phyloP scores from a whole-genome alignment of 345 rosid species.

The Eucalyptus brandiana region DNA sequence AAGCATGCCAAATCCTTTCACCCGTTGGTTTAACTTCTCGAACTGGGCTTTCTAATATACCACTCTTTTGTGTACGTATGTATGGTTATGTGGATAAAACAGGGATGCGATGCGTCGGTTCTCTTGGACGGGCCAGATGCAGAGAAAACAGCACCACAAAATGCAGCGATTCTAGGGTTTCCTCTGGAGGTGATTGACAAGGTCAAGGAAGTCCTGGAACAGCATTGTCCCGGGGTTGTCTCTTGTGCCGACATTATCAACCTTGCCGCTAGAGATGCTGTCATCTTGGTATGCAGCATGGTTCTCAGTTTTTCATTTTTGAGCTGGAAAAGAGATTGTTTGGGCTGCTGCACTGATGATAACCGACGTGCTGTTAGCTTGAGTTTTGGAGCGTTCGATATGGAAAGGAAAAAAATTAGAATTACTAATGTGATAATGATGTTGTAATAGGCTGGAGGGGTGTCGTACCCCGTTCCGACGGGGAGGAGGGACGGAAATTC shows the following conservation, averaged over 20 bases:
- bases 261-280: slow-evolving; percentile 76
- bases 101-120: not conserved
- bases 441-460: slow-evolving; percentile 43
- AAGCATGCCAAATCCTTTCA: not conserved
- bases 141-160: not conserved
- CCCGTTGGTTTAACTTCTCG: not conserved
- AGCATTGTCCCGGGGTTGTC: slow-evolving; percentile 57
- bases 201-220: slow-evolving; percentile 58
- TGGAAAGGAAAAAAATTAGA: not conserved
- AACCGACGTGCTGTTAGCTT: not conserved
- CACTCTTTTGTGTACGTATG: not conserved
- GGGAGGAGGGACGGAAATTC: slow-evolving; percentile 53
- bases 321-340: not conserved
- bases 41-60: not conserved
- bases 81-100: not conserved
- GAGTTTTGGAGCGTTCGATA: not conserved
- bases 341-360: not conserved
- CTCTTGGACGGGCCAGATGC: not conserved
- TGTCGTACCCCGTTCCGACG: slow-evolving; percentile 46
- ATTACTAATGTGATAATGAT: not conserved
- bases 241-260: slow-evolving; percentile 82
- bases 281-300: slow-evolving; percentile 28
- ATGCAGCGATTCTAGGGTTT: slow-evolving; percentile 46
- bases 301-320: not conserved
- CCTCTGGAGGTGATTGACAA: slow-evolving; percentile 28